Base-by-base conservation (phyloP, 805 yeast genomes). In the Spencermartinsiella europaea region DNA sequence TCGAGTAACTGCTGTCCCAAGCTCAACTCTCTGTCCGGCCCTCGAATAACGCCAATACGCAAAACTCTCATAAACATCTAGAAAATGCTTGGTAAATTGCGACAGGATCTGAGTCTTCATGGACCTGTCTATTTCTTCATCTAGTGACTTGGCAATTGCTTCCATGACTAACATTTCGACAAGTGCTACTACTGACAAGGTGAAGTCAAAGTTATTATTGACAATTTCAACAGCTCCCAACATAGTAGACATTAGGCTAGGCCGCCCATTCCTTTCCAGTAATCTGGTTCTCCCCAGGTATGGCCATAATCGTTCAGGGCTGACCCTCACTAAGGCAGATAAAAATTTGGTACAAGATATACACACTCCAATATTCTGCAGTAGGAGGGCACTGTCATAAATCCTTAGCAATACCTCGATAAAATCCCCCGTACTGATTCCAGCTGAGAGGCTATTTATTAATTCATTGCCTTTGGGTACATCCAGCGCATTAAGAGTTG, bases 291-390 rank as follows among this genome's bases (percentile, higher is more conserved):
- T 78, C 19, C 79, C 74, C 12, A 91, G 63, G 57, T 83, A 83
- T 0, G 88, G 75, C 96, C 96, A 90, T 2, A 89, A 83, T 46
- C 87, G 71, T 49, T 75, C 73, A 0, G 95, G 78, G 34, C 72
- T 75, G 4, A 77, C 65, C 40, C 68, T 68, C 34, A 70, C 69
- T 34, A 77, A 68, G 15, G 74, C 68, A 1, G 72, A 64, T 25
- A 87, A 66, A 19, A 85, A 73, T 8, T 72, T 62, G 17, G 80
- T 56, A 14, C 81, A 68, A 0, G 71, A 63, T 19, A 71, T 68
- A 20, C 80, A 63, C 0, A 79, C 58, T 0, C 65, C 55, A 4
- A 76, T 65, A 45, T 78, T 69, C 56, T 86, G 71, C 19, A 74
- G 67, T 51, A 76, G 83, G 46, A 85, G 65, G 0, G 85, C 76